Evolutionary conservation across 2,329 filamentous ascomycete genomes (phyloP).

Genomic region (Ophiocordyceps camponoti-leonardi): DNA sequence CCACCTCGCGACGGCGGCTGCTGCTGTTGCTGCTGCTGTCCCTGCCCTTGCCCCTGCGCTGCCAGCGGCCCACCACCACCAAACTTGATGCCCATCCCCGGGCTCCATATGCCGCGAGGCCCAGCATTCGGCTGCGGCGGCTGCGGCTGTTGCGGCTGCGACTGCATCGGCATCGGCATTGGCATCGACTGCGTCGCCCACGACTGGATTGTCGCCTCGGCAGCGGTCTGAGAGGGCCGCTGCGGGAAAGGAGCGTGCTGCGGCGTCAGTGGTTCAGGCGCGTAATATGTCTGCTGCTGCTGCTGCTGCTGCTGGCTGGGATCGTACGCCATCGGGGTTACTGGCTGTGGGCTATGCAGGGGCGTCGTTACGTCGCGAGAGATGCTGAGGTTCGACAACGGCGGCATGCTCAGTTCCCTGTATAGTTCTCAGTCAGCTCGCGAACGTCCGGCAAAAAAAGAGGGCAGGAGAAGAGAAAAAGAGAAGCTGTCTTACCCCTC

Average conservation of each 20-base stretch:
- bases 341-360: background rate
- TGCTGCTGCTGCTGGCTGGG: conserved; percentile 6
- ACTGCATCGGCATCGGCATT: conserved; percentile 31
- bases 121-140: conserved; percentile 16
- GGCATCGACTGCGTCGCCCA: conserved; percentile 39
- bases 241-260: conserved; percentile 1
- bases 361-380: conserved; percentile 10
- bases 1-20: conserved; percentile 10
- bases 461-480: too few relatives aligned
- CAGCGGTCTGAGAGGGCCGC: conserved; percentile 10
- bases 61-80: conserved; percentile 20
- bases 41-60: conserved; percentile 9
- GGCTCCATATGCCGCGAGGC: conserved; percentile 42
- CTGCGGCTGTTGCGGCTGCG: too few relatives aligned
- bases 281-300: conserved; percentile 5
- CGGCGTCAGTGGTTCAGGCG: conserved; percentile 1
- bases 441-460: background rate
- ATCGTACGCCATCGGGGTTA: conserved; percentile 3
- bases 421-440: background rate
- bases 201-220: conserved; percentile 38
- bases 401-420: conserved; percentile 35
- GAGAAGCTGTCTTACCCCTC: conserved; percentile 41
- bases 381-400: conserved; percentile 25
- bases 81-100: conserved; percentile 69
- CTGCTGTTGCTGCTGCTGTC: conserved; percentile 3